A percentile compares a stretch with the other conserved stretches of the same genome.
Conservation (phyloP, 192 early-diverging fungal species). For the Bifiguratus adelaidae region DNA sequence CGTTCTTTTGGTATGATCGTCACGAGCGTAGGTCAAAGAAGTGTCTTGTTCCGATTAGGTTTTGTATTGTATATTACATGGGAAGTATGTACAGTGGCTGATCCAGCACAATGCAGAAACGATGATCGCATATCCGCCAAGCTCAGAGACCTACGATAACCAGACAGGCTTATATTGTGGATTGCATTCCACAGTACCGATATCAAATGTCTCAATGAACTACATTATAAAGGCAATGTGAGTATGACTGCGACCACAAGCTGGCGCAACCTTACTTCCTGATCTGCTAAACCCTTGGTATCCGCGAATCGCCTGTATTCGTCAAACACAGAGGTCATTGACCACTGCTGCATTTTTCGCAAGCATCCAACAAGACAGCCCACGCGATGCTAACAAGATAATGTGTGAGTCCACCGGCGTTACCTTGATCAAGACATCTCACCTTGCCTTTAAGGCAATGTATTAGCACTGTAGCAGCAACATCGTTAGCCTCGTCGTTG, state of each 20-base stretch:
- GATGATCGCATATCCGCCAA: no score
- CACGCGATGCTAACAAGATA: conserved; percentile 58
- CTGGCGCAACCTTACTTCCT: conserved; percentile 57
- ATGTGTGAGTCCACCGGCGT: background rate
- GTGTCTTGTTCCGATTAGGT: no score
- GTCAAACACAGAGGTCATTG: conserved; percentile 93
- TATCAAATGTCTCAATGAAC: conserved; percentile 45
- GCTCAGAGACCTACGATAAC: conserved; percentile 23
- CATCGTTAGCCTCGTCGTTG: background rate
- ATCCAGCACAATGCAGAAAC: no score
- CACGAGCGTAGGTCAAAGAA: no score
- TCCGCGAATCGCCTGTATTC: conserved; percentile 94
- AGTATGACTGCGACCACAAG: background rate
- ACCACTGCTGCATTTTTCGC: conserved; percentile 91
- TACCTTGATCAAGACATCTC: conserved; percentile 3
- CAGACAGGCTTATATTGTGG: conserved; percentile 33
- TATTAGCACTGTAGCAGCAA: conserved; percentile 43
- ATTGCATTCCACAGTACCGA: conserved; percentile 31
- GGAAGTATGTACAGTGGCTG: no score
- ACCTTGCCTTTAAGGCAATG: conserved; percentile 95
- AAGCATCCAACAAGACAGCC: conserved; percentile 92
- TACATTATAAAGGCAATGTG: background rate
- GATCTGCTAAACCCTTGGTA: conserved; percentile 81
- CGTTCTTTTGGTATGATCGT: no score
- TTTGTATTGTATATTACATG: no score